These are phyloP conservation scores for Nicotiana rustica DNA, from an alignment of 305 asterid genomes.

Conservation along the genomic window DNA sequence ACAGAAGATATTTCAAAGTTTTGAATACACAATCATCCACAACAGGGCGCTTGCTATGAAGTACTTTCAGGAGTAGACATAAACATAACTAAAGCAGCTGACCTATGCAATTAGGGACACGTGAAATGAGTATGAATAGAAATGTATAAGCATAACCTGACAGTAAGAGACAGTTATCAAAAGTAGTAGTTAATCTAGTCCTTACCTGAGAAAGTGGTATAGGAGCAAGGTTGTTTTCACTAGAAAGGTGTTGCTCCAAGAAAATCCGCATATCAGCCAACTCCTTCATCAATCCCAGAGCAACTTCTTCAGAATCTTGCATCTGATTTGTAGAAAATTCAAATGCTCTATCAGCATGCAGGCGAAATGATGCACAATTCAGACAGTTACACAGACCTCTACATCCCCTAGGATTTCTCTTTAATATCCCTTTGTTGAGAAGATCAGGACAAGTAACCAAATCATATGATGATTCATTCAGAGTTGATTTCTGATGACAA, in stretches of 20 bases:
- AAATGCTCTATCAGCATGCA: slow-evolving; percentile 82
- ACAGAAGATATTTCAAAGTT: background rate
- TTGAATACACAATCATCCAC: background rate
- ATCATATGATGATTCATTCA: slow-evolving; percentile 33
- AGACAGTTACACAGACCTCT: slow-evolving; percentile 84
- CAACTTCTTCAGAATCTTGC: slow-evolving; percentile 82
- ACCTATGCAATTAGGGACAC: background rate
- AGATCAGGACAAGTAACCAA: slow-evolving; percentile 38
- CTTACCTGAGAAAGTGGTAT: slow-evolving; percentile 55
- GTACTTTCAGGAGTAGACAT: background rate
- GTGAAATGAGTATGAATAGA: background rate
- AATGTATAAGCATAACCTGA: slow-evolving; percentile 7
- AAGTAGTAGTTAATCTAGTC: slow-evolving; percentile 9
- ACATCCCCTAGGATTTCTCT: slow-evolving; percentile 76
- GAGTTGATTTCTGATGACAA: slow-evolving; percentile 37
- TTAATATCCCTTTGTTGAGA: slow-evolving; percentile 69
- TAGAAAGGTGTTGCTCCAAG: slow-evolving; percentile 53
- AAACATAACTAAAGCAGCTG: background rate
- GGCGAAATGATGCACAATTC: slow-evolving; percentile 82
- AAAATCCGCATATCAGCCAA: slow-evolving; percentile 61
- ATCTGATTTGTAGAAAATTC: slow-evolving; percentile 84
- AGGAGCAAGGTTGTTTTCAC: slow-evolving; percentile 41
- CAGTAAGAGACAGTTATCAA: slow-evolving; percentile 32
- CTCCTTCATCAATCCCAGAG: slow-evolving; percentile 65
- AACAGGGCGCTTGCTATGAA: background rate